Evolutionary conservation across 371 early-diverging fungal species (phyloP).

Genomic region (Batrachochytrium dendrobatidis): DNA sequence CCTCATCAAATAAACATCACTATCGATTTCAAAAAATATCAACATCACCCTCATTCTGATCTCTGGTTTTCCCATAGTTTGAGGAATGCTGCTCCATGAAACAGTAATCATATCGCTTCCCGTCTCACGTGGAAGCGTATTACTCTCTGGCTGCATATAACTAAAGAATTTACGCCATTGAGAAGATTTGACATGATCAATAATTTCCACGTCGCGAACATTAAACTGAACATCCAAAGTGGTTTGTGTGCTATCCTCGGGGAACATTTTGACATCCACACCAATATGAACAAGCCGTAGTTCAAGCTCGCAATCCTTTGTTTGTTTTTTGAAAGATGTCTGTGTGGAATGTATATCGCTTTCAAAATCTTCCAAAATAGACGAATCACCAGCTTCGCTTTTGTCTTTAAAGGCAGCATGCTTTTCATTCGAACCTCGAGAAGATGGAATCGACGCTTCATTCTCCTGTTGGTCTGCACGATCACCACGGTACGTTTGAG

Average conservation of each 20-base stretch:
- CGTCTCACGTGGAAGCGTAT: conserved; percentile 49
- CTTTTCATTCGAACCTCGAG: conserved; percentile 42
- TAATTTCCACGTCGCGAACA: conserved; percentile 63
- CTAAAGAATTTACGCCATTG: conserved; percentile 68
- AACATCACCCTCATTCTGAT: conserved; percentile 47
- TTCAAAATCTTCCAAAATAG: not conserved
- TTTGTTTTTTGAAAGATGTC: not conserved
- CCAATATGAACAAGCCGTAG: not conserved
- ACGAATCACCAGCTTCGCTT: not conserved
- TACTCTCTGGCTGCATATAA: conserved; percentile 34
- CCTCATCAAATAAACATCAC: not conserved
- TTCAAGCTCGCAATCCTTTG: not conserved
- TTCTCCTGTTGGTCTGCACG: not conserved
- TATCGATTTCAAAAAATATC: not conserved
- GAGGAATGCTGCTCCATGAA: conserved; percentile 8
- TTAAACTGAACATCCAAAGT: conserved; percentile 50
- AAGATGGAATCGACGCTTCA: too few relatives aligned
- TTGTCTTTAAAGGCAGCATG: conserved; percentile 14
- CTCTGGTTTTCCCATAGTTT: conserved; percentile 45
- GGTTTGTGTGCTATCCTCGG: conserved; percentile 32
- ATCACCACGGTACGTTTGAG: not conserved
- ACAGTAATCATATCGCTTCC: conserved; percentile 55
- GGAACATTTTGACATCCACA: not conserved
- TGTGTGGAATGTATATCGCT: not conserved
- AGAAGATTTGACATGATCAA: conserved; percentile 70